Percentiles rank a stretch among this genome's conserved stretches.
Evolutionary conservation across 139 green algal species (phyloP).

Genomic region (Chlamydomonas asymmetrica): DNA sequence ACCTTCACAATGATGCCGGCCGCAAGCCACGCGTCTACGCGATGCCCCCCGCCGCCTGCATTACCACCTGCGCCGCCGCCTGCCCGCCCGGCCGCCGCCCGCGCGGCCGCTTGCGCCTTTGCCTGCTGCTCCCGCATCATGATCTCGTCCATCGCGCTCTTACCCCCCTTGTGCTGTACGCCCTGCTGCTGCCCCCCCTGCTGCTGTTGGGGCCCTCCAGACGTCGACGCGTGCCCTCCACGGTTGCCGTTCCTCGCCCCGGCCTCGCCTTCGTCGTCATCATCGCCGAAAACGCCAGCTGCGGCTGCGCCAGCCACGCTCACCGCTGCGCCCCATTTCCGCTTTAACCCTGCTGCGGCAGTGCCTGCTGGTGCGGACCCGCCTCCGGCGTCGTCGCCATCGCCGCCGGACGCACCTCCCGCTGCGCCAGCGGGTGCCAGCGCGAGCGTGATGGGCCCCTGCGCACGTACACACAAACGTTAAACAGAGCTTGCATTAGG

Average conservation of each 20-base stretch:
- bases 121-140: conserved; percentile 25
- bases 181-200: too few species aligned
- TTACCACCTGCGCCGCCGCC: conserved; percentile 3
- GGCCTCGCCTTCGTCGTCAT: conserved; percentile 24
- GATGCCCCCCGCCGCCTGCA: too few species aligned
- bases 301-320: conserved; percentile 17
- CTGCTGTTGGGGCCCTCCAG: too few species aligned
- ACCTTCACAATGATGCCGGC: conserved; percentile 90
- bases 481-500: neutral
- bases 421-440: neutral
- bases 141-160: conserved; percentile 4
- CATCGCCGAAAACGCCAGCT: conserved; percentile 28
- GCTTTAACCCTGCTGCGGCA: conserved; percentile 1
- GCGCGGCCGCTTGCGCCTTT: conserved; percentile 28
- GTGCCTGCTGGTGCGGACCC: neutral
- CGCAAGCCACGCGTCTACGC: too few species aligned
- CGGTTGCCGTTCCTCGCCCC: too few species aligned
- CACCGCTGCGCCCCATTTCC: neutral
- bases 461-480: conserved; percentile 51
- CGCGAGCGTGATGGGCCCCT: conserved; percentile 52
- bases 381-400: neutral
- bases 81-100: neutral
- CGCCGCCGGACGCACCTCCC: neutral
- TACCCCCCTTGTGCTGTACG: too few species aligned
- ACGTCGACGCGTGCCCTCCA: too few species aligned